Conservation (phyloP, 305 asterid species). For the Solanum hybrid region DNA sequence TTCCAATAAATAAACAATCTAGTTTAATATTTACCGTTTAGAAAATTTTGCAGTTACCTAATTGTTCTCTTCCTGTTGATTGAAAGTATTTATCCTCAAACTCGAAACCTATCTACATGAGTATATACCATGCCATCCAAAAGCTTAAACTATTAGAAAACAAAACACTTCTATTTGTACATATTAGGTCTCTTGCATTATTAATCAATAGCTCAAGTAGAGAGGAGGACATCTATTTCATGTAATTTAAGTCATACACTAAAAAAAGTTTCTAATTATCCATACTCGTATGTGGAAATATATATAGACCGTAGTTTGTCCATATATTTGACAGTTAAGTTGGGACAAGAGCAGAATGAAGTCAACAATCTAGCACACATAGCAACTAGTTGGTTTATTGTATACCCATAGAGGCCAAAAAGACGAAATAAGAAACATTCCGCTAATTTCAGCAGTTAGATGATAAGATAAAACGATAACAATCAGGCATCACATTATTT, state of each 20-base stretch:
- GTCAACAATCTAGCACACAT: too few species aligned
- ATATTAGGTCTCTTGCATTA: background rate
- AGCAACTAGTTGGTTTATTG: background rate
- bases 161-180: background rate
- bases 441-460: background rate
- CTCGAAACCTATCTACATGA: background rate
- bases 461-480: background rate
- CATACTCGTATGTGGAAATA: background rate
- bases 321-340: background rate
- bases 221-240: background rate
- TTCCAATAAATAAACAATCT: background rate
- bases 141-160: background rate
- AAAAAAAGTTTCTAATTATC: background rate
- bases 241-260: background rate
- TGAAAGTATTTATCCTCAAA: background rate
- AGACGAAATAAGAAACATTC: background rate
- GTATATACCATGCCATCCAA: background rate
- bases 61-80: background rate
- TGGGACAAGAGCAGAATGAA: background rate
- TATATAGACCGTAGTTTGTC: too few species aligned
- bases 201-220: background rate
- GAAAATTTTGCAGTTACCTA: background rate
- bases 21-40: too few species aligned
- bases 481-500: background rate
- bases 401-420: too few species aligned